Evolutionary conservation across 345 rosid genomes (phyloP).

Genomic region (Odontarrhena argentea): DNA sequence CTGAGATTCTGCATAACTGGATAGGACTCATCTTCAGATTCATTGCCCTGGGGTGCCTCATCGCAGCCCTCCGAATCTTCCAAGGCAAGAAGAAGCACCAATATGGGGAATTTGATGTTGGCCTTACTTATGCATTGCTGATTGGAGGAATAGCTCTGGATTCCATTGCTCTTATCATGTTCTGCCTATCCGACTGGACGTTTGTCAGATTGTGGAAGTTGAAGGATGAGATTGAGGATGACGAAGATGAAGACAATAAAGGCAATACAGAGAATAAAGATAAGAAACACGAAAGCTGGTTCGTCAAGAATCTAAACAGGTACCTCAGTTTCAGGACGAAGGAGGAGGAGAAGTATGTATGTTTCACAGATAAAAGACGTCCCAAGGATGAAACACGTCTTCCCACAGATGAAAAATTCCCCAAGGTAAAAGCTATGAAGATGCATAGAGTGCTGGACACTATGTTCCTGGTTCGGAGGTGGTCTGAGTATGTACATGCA

Average conservation of each 20-base stretch:
- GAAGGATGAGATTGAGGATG: slow-evolving; percentile 23
- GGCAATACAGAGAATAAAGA: no score
- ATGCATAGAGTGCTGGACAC: slow-evolving; percentile 38
- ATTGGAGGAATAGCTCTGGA: slow-evolving; percentile 43
- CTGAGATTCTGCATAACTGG: slow-evolving; percentile 11
- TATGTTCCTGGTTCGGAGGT: slow-evolving; percentile 46
- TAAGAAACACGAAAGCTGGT: no score
- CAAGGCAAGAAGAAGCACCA: slow-evolving; percentile 8
- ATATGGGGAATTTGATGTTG: slow-evolving; percentile 29
- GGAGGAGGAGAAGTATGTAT: not conserved
- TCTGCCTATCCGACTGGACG: slow-evolving; percentile 63
- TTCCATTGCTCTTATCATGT: slow-evolving; percentile 47
- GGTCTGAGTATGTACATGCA: slow-evolving; percentile 54
- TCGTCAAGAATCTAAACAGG: no score
- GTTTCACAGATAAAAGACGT: not conserved
- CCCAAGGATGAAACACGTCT: not conserved
- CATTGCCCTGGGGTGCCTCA: slow-evolving; percentile 20
- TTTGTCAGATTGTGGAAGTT: slow-evolving; percentile 36
- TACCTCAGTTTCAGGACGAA: slow-evolving; percentile 31
- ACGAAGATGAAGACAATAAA: no score
- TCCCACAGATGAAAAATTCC: no score
- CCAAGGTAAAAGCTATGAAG: no score
- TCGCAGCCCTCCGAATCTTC: slow-evolving; percentile 22
- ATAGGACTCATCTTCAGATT: slow-evolving; percentile 35
- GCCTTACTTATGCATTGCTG: slow-evolving; percentile 43